Percentiles rank a stretch among this genome's conserved stretches.
phyloP scores from a whole-genome alignment of 2,329 filamentous ascomycete genomes.

The Penicillium sp. region DNA sequence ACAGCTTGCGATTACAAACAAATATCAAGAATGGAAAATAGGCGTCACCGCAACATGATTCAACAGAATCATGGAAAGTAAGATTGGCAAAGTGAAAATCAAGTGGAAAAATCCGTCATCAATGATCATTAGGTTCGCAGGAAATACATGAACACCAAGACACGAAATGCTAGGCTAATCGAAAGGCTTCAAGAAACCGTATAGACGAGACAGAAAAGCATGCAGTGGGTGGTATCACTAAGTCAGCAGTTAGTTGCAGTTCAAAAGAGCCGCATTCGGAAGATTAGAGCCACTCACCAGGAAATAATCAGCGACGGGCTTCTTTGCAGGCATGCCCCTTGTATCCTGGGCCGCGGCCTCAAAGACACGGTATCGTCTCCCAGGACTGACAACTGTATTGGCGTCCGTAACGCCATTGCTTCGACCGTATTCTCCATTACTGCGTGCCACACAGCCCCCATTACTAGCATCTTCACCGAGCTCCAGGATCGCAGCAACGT shows the following conservation, averaged over 20 bases:
- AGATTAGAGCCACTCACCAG: constrained; percentile 46
- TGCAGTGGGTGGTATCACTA: constrained; percentile 24
- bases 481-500: constrained; percentile 92
- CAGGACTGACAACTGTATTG: constrained; percentile 64
- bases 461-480: constrained; percentile 84
- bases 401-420: constrained; percentile 48
- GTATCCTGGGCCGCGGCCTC: constrained; percentile 95
- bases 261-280: background rate
- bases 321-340: constrained; percentile 97
- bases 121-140: constrained; percentile 24
- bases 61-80: too few relatives aligned
- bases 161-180: constrained; percentile 17
- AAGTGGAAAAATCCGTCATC: constrained; percentile 17
- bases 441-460: constrained; percentile 65
- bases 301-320: constrained; percentile 96
- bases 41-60: background rate
- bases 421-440: constrained; percentile 48
- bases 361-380: constrained; percentile 88
- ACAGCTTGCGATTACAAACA: background rate
- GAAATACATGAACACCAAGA: constrained; percentile 21
- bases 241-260: constrained; percentile 6
- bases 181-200: constrained; percentile 12
- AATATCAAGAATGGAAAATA: background rate
- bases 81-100: background rate
- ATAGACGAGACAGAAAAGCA: constrained; percentile 11